Conservation (phyloP, 164 flowering plant species). For the Akebia trifoliata region DNA sequence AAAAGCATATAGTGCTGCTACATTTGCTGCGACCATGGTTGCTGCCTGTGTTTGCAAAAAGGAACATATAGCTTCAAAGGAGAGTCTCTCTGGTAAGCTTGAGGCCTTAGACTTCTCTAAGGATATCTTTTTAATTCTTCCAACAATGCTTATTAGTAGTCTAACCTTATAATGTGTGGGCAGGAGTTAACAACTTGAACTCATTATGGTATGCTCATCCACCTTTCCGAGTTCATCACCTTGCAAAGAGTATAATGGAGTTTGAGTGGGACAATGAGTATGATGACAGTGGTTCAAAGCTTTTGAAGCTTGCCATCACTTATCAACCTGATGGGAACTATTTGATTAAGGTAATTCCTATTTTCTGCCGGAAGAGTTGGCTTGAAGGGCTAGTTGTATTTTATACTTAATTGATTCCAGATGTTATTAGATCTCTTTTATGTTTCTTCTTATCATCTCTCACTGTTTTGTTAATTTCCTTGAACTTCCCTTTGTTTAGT, state of each 20-base stretch:
- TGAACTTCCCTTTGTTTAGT: slow-evolving; percentile 2
- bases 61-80: slow-evolving; percentile 36
- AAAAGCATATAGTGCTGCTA: slow-evolving; percentile 42
- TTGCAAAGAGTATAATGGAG: slow-evolving; percentile 55
- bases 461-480: not conserved
- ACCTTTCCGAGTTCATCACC: slow-evolving; percentile 82
- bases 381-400: not conserved
- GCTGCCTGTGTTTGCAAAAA: slow-evolving; percentile 75
- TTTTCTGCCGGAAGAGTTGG: slow-evolving; percentile 2
- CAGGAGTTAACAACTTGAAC: slow-evolving; percentile 37
- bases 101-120: not conserved
- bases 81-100: slow-evolving; percentile 41
- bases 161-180: slow-evolving; percentile 6
- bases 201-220: slow-evolving; percentile 80
- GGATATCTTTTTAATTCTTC: not conserved
- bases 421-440: not conserved
- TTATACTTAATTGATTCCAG: not conserved
- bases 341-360: slow-evolving; percentile 56
- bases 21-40: slow-evolving; percentile 50
- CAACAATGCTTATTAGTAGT: slow-evolving; percentile 6
- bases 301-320: slow-evolving; percentile 37
- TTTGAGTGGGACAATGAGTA: slow-evolving; percentile 67
- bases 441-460: not conserved
- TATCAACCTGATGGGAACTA: slow-evolving; percentile 65
- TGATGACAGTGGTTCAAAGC: slow-evolving; percentile 30